These are phyloP conservation scores for Helianthus tuberosus DNA, from an alignment of 129 eudicot genomes.

Conservation along the genomic window DNA sequence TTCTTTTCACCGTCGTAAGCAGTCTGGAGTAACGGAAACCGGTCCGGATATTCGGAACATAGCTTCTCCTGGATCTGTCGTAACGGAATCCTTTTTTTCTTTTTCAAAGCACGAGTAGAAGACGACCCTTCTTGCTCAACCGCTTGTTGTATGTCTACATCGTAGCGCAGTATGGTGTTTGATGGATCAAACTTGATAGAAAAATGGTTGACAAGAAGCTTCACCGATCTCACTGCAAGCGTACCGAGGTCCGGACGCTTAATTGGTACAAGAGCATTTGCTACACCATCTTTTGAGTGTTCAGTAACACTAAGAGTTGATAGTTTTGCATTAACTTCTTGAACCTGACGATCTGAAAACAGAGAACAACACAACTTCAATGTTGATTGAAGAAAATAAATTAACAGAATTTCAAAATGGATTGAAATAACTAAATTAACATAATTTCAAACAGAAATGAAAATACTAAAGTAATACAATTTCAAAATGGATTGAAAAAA, in stretches of 20 bases:
- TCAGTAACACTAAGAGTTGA: not conserved
- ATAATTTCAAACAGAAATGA: not conserved
- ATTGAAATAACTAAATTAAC: not conserved
- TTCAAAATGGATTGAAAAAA: too few species aligned
- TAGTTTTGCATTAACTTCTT: not conserved
- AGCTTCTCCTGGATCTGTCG: constrained; percentile 46
- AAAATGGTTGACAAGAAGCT: constrained; percentile 64
- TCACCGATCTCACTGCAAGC: constrained; percentile 22
- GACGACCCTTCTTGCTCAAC: too few species aligned
- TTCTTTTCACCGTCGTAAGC: constrained; percentile 79
- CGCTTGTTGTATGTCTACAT: constrained; percentile 39
- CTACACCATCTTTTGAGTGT: not conserved
- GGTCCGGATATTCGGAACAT: constrained; percentile 31
- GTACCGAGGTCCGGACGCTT: constrained; percentile 59
- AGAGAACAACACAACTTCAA: not conserved
- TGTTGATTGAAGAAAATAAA: too few species aligned
- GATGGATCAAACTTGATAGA: constrained; percentile 49
- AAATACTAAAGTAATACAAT: too few species aligned
- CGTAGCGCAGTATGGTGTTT: constrained; percentile 48
- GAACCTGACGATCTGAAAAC: constrained; percentile 20
- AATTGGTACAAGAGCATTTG: constrained; percentile 36
- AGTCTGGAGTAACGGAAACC: constrained; percentile 44
- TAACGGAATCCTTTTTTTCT: not conserved
- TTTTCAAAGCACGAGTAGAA: too few species aligned
- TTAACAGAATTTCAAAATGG: not conserved